These are phyloP conservation scores for Sugiyamaella castrensis DNA, from an alignment of 1,139 yeast species.

Conservation along the genomic window DNA sequence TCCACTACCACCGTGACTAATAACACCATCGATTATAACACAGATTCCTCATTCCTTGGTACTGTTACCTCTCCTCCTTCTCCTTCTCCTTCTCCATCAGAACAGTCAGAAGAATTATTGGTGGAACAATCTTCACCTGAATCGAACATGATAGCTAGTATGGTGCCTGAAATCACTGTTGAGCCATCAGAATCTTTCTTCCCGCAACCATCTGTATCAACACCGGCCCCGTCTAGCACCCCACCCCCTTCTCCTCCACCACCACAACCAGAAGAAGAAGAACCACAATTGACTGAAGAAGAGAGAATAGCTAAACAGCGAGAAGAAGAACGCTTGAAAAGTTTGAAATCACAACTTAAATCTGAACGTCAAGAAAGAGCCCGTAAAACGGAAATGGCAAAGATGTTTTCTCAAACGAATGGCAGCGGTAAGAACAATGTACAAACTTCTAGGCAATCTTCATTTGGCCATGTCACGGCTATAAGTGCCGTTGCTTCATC, in stretches of 20 bases:
- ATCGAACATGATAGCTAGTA: too few species aligned
- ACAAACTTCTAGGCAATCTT: neutral
- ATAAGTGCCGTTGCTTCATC: too few species aligned
- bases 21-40: too few species aligned
- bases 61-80: too few species aligned
- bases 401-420: too few species aligned
- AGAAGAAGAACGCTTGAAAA: slow-evolving; percentile 14
- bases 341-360: slow-evolving; percentile 16
- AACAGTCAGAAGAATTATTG: too few species aligned
- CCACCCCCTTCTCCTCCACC: slow-evolving; percentile 1
- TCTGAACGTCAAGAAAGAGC: slow-evolving; percentile 16
- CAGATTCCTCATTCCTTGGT: too few species aligned
- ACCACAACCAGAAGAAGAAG: slow-evolving; percentile 11
- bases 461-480: too few species aligned
- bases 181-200: neutral
- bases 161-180: neutral
- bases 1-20: too few species aligned
- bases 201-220: neutral
- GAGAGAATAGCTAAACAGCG: neutral
- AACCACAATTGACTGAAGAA: slow-evolving; percentile 1
- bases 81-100: too few species aligned
- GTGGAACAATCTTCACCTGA: too few species aligned
- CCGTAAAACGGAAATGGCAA: slow-evolving; percentile 9
- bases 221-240: neutral
- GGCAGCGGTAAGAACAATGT: too few species aligned